Evolutionary conservation across 768 basidiomycete genomes (phyloP).

Genomic region (Boletus edulis): DNA sequence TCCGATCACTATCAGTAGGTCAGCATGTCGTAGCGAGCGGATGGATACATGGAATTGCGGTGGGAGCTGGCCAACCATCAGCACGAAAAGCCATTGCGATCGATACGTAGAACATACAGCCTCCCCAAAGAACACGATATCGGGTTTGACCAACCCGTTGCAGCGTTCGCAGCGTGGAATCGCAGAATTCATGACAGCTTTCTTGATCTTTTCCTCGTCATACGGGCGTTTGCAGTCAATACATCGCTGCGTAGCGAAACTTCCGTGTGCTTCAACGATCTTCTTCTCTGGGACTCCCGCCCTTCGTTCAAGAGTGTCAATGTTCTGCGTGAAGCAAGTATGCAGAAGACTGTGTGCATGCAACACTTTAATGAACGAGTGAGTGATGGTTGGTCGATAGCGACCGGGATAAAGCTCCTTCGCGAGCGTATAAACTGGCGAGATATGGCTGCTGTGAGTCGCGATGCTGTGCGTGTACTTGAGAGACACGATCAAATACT

Average conservation of each 20-base stretch:
- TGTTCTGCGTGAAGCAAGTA: constrained; percentile 87
- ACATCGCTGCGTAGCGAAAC: constrained; percentile 86
- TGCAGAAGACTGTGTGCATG: constrained; percentile 65
- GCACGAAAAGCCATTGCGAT: not conserved
- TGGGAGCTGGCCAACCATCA: constrained; percentile 56
- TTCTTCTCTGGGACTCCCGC: constrained; percentile 72
- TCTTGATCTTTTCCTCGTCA: constrained; percentile 66
- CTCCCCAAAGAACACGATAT: constrained; percentile 94
- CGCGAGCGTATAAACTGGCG: constrained; percentile 80
- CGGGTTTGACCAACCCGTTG: constrained; percentile 81
- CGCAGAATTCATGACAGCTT: constrained; percentile 54
- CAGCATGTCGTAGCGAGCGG: constrained; percentile 56
- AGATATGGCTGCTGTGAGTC: not conserved
- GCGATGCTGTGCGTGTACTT: not conserved
- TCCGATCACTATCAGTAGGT: constrained; percentile 88
- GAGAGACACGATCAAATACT: constrained; percentile 20
- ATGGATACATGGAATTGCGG: constrained; percentile 59
- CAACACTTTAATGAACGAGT: constrained; percentile 86
- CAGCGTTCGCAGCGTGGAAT: constrained; percentile 65
- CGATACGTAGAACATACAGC: constrained; percentile 40
- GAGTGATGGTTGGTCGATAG: constrained; percentile 83
- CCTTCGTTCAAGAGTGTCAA: constrained; percentile 86
- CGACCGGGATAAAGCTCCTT: constrained; percentile 91
- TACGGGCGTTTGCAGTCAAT: constrained; percentile 65
- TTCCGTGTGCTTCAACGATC: constrained; percentile 95